Conservation (phyloP, 495 filamentous ascomycete species). For the Aspergillus haitiensis region DNA sequence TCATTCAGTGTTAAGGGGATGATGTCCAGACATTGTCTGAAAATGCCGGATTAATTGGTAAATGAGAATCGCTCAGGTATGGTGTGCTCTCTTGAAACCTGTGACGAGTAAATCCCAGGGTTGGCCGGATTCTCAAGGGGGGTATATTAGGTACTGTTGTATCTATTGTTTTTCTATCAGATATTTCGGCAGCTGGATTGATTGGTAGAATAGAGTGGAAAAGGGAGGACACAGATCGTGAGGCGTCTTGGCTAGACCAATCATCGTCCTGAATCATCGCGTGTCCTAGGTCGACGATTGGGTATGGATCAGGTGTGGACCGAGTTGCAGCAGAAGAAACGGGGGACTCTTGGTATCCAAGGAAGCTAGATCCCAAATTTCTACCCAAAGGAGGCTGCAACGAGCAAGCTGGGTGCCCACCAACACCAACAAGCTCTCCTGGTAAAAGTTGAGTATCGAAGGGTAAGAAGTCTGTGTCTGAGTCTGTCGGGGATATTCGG, state of each 20-base stretch:
- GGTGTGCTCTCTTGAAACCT: conserved; percentile 17
- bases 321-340: conserved; percentile 20
- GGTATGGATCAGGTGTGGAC: conserved; percentile 20
- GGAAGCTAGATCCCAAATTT: conserved; percentile 9
- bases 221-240: conserved; percentile 24
- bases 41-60: conserved; percentile 43
- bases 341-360: conserved; percentile 21
- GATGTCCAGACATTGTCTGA: conserved; percentile 19
- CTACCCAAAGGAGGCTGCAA: conserved; percentile 6
- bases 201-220: conserved; percentile 29
- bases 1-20: conserved; percentile 15
- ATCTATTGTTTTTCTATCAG: conserved; percentile 18
- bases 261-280: conserved; percentile 19
- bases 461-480: conserved; percentile 9
- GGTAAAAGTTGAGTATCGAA: conserved; percentile 13
- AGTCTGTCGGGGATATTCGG: conserved; percentile 11
- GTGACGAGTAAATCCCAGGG: conserved; percentile 22
- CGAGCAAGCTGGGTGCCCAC: conserved; percentile 23
- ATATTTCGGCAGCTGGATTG: conserved; percentile 32
- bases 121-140: conserved; percentile 19
- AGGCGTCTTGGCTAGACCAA: conserved; percentile 14
- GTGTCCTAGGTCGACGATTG: conserved; percentile 18
- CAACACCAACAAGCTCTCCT: conserved; percentile 28
- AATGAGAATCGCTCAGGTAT: conserved; percentile 33
- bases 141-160: conserved; percentile 10